Base-by-base conservation (phyloP, 495 filamentous ascomycete species). In the Usnea hakonensis region DNA sequence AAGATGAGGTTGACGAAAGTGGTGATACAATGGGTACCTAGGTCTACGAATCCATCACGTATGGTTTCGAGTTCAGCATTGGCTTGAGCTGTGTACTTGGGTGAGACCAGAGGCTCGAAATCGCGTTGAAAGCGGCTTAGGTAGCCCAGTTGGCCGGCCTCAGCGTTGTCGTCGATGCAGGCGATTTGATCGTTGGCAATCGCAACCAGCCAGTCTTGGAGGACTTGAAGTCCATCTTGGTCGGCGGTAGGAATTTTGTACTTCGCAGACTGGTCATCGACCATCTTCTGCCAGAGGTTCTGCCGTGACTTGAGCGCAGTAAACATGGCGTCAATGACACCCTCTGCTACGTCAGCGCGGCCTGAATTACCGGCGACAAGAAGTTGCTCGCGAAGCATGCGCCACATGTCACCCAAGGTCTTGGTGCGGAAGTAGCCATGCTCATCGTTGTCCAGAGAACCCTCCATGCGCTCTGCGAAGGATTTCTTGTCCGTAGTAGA, bases 151-250 rank as follows among this genome's bases (percentile, higher is more conserved):
- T 86, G 85, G 50, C 81, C 83, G 37, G 85, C 84, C 55, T 89
- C 86, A 62, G 85, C 85, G 61, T 84, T 79, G 71, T 97, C 94
- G 71, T 96, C 92, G 70, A 97, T 97, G 74, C 90, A 95, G 58
- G 90, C 90, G 67, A 99, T 97, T 71, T 99, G 94, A 74, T 99
- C 94, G 74, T 97, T 99, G 63, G 94, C 94, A 56, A 95, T 88
- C n/a, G 93, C 91, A 28, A 97, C 83, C 48, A 97, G 83, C 89
- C 91, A 97, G 73, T 96, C 91, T 75, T 96, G 90, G 37, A 96
- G 74, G 11, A 85, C 73, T 68, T 90, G 87, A 55, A 95, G 81
- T 7, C 89, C 89, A 63, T 97, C 95, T 57, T 89, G 86, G 14
- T 85, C 79, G 11, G 76, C 73, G 48, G 76, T 78, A 32, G 82